These are phyloP conservation scores for Filobasidium uniguttulatum DNA, from an alignment of 1,284 basidiomycete genomes.

Conservation along the genomic window DNA sequence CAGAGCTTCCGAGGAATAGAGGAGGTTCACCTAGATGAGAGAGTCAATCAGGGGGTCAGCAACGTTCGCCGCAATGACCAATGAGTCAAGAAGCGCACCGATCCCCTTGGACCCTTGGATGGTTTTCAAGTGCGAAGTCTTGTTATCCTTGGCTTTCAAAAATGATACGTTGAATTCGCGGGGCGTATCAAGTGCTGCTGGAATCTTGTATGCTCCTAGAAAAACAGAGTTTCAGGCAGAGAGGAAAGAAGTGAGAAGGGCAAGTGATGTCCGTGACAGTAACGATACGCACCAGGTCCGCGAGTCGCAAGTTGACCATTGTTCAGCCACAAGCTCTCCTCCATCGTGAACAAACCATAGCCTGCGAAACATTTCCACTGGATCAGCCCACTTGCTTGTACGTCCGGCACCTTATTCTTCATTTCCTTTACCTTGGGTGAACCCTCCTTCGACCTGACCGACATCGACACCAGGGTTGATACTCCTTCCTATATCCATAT, in stretches of 20 bases:
- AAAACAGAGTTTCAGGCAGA: neutral
- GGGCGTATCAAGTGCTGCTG: slow-evolving; percentile 31
- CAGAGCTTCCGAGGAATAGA: slow-evolving; percentile 28
- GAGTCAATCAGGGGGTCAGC: no score
- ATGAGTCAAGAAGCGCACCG: slow-evolving; percentile 22
- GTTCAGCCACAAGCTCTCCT: slow-evolving; percentile 29
- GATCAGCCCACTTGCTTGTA: neutral
- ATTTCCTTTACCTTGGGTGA: slow-evolving; percentile 14
- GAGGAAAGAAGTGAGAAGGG: neutral
- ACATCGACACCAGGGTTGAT: slow-evolving; percentile 35
- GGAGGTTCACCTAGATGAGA: slow-evolving; percentile 23
- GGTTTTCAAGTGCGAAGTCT: slow-evolving; percentile 13
- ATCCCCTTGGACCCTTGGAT: slow-evolving; percentile 16
- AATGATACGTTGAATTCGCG: slow-evolving; percentile 29
- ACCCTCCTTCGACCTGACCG: slow-evolving; percentile 33
- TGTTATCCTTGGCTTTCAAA: slow-evolving; percentile 21
- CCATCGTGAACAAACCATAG: slow-evolving; percentile 25
- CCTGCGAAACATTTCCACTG: slow-evolving; percentile 21
- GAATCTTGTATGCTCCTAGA: slow-evolving; percentile 33
- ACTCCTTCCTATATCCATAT: slow-evolving; percentile 32
- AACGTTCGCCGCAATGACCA: slow-evolving; percentile 12
- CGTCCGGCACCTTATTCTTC: neutral
- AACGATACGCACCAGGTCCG: slow-evolving; percentile 10
- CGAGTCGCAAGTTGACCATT: slow-evolving; percentile 30
- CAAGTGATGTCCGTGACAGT: neutral